phyloP scores from a whole-genome alignment of 2,329 filamentous ascomycete species.

The Pyrenophora teres region DNA sequence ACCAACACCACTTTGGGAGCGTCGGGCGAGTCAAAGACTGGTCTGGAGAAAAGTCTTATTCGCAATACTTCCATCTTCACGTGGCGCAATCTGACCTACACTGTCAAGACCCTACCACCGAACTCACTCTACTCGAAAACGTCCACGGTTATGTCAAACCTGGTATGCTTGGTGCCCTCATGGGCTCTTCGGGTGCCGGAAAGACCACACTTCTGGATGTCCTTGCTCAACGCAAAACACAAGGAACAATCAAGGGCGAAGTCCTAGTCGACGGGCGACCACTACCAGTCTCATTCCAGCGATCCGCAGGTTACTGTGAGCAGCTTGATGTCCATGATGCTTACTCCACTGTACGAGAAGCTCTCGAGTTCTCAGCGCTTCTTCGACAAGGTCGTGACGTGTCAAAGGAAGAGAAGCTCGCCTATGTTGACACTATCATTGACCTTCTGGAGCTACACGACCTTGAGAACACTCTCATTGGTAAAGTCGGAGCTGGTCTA shows the following conservation, averaged over 20 bases:
- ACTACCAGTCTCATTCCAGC: constrained; percentile 34
- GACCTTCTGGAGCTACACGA: constrained; percentile 34
- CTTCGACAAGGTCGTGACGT: constrained; percentile 33
- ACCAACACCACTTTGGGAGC: constrained; percentile 31
- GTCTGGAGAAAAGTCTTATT: constrained; percentile 47
- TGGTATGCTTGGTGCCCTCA: constrained; percentile 54
- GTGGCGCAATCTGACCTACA: constrained; percentile 60
- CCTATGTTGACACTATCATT: constrained; percentile 36
- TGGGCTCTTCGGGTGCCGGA: constrained; percentile 40
- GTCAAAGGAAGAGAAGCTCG: constrained; percentile 29
- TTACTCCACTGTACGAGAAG: constrained; percentile 36
- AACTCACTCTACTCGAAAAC: constrained; percentile 57
- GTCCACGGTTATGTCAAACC: constrained; percentile 61
- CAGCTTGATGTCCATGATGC: constrained; percentile 40
- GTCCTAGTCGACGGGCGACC: constrained; percentile 38
- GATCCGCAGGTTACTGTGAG: constrained; percentile 42
- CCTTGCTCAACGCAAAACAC: constrained; percentile 35
- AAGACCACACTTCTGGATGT: constrained; percentile 45
- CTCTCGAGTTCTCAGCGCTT: constrained; percentile 37
- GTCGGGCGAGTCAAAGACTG: constrained; percentile 17
- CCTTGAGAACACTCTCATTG: constrained; percentile 34
- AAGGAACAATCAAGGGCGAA: constrained; percentile 35
- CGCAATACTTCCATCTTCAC: constrained; percentile 73
- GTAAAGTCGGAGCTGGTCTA: constrained; percentile 28
- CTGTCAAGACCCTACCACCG: constrained; percentile 65